Evolutionary conservation across 148 eudicot species (phyloP).

Genomic region (Rhododendron williamsianum): DNA sequence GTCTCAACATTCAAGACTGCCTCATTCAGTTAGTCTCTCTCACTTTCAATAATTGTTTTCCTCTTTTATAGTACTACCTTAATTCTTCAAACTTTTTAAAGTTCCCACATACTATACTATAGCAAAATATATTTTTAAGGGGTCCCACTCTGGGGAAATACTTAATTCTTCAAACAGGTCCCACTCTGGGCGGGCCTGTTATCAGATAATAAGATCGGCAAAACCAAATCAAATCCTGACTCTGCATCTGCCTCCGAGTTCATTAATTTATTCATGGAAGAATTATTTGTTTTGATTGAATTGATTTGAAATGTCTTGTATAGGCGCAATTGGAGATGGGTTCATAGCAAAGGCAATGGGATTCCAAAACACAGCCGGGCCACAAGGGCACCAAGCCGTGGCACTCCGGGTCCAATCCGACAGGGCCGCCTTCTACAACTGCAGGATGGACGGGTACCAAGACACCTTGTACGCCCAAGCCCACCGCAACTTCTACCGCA

Average conservation of each 20-base stretch:
- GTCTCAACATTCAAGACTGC: slow-evolving; percentile 46
- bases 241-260: not conserved
- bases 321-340: slow-evolving; percentile 53
- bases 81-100: not conserved
- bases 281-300: not conserved
- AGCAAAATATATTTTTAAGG: too few species aligned
- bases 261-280: not conserved
- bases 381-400: slow-evolving; percentile 63
- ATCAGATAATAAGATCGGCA: too few species aligned
- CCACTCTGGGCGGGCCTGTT: too few species aligned
- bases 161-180: too few species aligned
- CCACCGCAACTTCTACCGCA: slow-evolving; percentile 45
- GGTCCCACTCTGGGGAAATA: too few species aligned
- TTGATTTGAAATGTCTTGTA: not conserved
- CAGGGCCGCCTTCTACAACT: slow-evolving; percentile 44
- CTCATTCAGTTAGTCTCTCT: slow-evolving; percentile 42
- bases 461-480: slow-evolving; percentile 46
- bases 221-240: not conserved
- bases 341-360: slow-evolving; percentile 55
- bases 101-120: too few species aligned
- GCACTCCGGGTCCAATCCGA: slow-evolving; percentile 59
- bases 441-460: slow-evolving; percentile 57
- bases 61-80: not conserved
- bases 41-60: too few species aligned
- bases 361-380: slow-evolving; percentile 58